Evolutionary conservation across 208 protist genomes (phyloP).

Genomic region (Naegleria lovaniensis): DNA sequence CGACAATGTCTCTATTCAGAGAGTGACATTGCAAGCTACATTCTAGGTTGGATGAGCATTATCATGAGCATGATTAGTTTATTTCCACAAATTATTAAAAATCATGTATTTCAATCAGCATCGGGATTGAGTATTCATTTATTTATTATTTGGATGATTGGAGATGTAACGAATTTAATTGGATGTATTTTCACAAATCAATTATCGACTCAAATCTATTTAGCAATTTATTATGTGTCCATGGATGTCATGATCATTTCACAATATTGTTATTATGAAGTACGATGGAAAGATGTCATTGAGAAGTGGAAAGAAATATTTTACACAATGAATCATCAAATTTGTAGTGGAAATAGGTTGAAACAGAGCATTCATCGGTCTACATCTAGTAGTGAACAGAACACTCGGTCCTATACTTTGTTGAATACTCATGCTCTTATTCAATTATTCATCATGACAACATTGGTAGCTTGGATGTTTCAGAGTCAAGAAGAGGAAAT

Average conservation of each 20-base stretch:
- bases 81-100: constrained; percentile 35
- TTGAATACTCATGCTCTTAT: too few relatives aligned
- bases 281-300: too few relatives aligned
- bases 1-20: constrained; percentile 24
- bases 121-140: constrained; percentile 32
- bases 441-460: too few relatives aligned
- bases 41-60: background rate
- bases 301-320: too few relatives aligned
- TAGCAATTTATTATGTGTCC: constrained; percentile 36
- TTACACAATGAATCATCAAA: too few relatives aligned
- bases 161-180: constrained; percentile 37
- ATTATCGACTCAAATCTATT: constrained; percentile 27
- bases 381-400: too few relatives aligned
- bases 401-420: too few relatives aligned
- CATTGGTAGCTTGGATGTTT: too few relatives aligned
- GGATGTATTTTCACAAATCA: constrained; percentile 36
- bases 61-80: background rate
- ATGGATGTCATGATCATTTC: constrained; percentile 31
- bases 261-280: constrained; percentile 34
- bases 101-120: constrained; percentile 29
- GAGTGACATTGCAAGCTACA: constrained; percentile 15
- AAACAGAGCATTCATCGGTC: too few relatives aligned
- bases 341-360: too few relatives aligned
- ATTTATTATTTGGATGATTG: constrained; percentile 34
- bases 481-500: too few relatives aligned